Conservation (phyloP, 2,329 filamentous ascomycete species). For the Mycosphaerelloides madeirae region DNA sequence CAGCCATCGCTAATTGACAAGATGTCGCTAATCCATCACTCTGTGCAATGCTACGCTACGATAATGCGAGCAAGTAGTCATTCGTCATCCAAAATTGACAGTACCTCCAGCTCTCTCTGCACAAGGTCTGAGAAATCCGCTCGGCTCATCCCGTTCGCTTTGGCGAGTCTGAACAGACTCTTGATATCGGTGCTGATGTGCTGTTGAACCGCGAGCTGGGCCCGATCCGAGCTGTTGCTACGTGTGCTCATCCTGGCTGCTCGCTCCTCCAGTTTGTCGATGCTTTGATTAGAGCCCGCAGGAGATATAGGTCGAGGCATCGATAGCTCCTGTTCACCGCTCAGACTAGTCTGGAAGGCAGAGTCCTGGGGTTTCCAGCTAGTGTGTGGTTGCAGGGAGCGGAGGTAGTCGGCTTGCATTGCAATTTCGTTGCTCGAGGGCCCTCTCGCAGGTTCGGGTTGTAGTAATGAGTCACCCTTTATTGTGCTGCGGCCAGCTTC, state of each 20-base stretch:
- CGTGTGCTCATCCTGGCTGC: slow-evolving; percentile 27
- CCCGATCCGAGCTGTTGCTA: slow-evolving; percentile 44
- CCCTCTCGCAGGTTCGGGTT: not conserved
- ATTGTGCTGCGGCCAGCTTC: slow-evolving; percentile 49
- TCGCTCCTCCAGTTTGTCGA: slow-evolving; percentile 54
- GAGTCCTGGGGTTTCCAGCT: slow-evolving; percentile 18
- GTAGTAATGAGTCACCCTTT: slow-evolving; percentile 47
- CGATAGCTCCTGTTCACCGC: slow-evolving; percentile 19
- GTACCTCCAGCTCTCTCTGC: slow-evolving; percentile 64
- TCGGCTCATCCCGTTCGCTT: slow-evolving; percentile 65
- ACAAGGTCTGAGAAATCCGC: slow-evolving; percentile 72
- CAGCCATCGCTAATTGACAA: not conserved
- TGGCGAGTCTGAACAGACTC: slow-evolving; percentile 68
- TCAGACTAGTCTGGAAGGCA: slow-evolving; percentile 12
- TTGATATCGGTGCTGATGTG: slow-evolving; percentile 74
- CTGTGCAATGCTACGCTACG: slow-evolving; percentile 1
- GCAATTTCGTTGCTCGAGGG: slow-evolving; percentile 5
- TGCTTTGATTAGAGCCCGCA: slow-evolving; percentile 37
- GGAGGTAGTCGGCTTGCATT: slow-evolving; percentile 14
- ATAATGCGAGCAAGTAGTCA: slow-evolving; percentile 6
- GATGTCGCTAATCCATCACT: not conserved
- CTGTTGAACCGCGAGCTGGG: slow-evolving; percentile 70
- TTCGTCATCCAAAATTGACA: slow-evolving; percentile 62
- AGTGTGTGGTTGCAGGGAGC: slow-evolving; percentile 17
- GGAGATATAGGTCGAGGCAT: slow-evolving; percentile 50